These are phyloP conservation scores for Rubus idaeus DNA, from an alignment of 306 rosid species.

Conservation along the genomic window DNA sequence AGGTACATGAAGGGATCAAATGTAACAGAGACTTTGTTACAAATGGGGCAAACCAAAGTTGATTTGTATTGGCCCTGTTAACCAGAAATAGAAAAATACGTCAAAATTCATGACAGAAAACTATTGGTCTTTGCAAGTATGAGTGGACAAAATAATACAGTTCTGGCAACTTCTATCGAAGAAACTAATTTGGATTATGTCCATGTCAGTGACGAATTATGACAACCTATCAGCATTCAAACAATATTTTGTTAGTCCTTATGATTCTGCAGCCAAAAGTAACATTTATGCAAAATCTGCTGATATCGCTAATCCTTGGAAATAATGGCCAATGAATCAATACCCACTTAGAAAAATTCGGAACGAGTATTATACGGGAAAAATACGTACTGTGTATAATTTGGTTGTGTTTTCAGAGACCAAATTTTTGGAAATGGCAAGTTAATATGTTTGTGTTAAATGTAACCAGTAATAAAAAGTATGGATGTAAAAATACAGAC, in stretches of 20 bases:
- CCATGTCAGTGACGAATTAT: background rate
- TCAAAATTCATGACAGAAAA: conserved; percentile 8
- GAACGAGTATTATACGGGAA: too few species aligned
- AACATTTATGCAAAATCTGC: background rate
- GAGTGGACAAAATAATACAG: background rate
- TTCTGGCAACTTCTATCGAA: background rate
- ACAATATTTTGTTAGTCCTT: background rate
- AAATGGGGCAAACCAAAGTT: conserved; percentile 93
- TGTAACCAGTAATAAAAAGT: too few species aligned
- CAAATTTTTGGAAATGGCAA: too few species aligned
- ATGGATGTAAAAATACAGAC: too few species aligned
- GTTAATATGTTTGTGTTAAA: too few species aligned
- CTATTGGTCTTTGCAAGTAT: background rate
- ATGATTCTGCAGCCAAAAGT: background rate
- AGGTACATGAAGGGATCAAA: conserved; percentile 99
- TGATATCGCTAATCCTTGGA: background rate
- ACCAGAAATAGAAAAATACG: conserved; percentile 20
- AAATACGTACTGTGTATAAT: too few species aligned
- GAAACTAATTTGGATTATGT: background rate
- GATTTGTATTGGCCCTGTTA: conserved; percentile 97
- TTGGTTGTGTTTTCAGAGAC: too few species aligned
- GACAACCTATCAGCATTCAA: background rate
- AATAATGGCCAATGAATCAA: background rate
- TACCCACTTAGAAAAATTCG: too few species aligned
- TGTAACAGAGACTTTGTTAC: conserved; percentile 97